phyloP scores from a whole-genome alignment of 2,329 filamentous ascomycete species.

The Orbilia ellipsospora region DNA sequence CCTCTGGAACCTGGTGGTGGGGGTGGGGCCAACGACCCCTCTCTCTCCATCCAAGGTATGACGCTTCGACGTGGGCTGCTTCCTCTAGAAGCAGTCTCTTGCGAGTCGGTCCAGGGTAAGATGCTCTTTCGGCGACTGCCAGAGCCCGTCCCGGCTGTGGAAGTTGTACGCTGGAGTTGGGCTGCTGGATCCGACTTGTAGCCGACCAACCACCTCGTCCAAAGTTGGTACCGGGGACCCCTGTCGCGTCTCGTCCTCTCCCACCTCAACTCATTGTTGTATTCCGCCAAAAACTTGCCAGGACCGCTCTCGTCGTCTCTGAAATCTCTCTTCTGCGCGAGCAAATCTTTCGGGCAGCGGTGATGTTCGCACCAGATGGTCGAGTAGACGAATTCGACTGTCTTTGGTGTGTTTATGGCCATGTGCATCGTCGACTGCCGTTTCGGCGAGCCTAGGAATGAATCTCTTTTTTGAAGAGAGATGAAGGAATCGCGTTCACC shows the following conservation, averaged over 20 bases:
- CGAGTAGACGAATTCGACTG: conserved; percentile 46
- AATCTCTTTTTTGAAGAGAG: conserved; percentile 29
- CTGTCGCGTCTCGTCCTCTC: conserved; percentile 42
- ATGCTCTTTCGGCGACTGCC: conserved; percentile 37
- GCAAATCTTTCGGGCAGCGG: conserved; percentile 36
- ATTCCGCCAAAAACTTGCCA: conserved; percentile 44
- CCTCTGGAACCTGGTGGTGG: conserved; percentile 19
- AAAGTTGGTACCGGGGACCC: conserved; percentile 50
- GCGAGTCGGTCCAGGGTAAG: conserved; percentile 39
- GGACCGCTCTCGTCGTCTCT: conserved; percentile 26
- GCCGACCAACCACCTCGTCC: conserved; percentile 52
- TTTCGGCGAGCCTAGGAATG: conserved; percentile 34
- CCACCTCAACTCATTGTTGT: conserved; percentile 42
- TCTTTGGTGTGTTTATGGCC: conserved; percentile 34
- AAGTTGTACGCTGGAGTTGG: conserved; percentile 34
- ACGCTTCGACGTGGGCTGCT: conserved; percentile 33
- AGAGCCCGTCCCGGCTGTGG: conserved; percentile 17
- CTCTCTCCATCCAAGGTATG: conserved; percentile 46
- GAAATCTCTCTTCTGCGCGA: conserved; percentile 37
- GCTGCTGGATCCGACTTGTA: conserved; percentile 48
- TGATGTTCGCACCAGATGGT: conserved; percentile 55
- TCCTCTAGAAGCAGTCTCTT: conserved; percentile 14
- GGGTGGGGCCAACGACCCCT: conserved; percentile 30
- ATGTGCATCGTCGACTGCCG: conserved; percentile 37
- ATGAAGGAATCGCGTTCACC: conserved; percentile 34